Conservation (phyloP, 2,329 filamentous ascomycete genomes). For the Lecanicillium sp. region DNA sequence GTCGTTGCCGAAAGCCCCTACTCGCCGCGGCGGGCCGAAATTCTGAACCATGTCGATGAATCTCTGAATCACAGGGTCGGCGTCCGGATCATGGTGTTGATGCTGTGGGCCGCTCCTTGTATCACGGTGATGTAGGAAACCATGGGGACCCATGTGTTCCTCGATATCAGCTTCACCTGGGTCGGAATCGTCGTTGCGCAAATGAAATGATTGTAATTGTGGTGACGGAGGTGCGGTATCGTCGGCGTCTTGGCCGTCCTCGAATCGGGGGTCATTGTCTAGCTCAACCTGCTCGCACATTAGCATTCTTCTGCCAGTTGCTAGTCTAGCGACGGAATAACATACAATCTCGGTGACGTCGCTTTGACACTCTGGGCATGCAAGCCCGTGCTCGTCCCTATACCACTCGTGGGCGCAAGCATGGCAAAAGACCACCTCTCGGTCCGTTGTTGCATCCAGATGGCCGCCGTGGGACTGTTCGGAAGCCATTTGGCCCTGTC, state of each 20-base stretch:
- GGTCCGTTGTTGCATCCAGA: slow-evolving; percentile 40
- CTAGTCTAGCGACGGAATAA: no score
- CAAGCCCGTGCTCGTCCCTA: slow-evolving; percentile 55
- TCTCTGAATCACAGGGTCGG: slow-evolving; percentile 29
- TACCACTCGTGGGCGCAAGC: slow-evolving; percentile 76
- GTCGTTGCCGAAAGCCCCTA: neutral
- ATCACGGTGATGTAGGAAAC: slow-evolving; percentile 30
- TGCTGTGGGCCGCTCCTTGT: slow-evolving; percentile 18
- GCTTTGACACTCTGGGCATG: slow-evolving; percentile 68
- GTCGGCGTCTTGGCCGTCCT: slow-evolving; percentile 18
- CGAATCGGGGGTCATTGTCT: neutral
- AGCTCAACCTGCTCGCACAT: slow-evolving; percentile 1
- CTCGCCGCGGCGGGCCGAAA: slow-evolving; percentile 17
- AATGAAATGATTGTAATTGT: slow-evolving; percentile 16
- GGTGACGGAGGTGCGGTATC: slow-evolving; percentile 20
- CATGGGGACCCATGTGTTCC: slow-evolving; percentile 36
- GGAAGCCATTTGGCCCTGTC: slow-evolving; percentile 34
- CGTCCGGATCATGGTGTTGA: slow-evolving; percentile 22
- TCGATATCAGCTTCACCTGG: slow-evolving; percentile 53
- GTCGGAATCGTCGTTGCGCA: slow-evolving; percentile 38
- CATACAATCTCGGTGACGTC: slow-evolving; percentile 83
- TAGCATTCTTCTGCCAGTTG: slow-evolving; percentile 7
- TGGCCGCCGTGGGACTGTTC: slow-evolving; percentile 20
- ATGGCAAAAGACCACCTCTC: slow-evolving; percentile 82
- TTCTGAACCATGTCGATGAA: slow-evolving; percentile 37